Base-by-base conservation (phyloP, 2,329 filamentous ascomycete genomes). In the Penicillium sp. region DNA sequence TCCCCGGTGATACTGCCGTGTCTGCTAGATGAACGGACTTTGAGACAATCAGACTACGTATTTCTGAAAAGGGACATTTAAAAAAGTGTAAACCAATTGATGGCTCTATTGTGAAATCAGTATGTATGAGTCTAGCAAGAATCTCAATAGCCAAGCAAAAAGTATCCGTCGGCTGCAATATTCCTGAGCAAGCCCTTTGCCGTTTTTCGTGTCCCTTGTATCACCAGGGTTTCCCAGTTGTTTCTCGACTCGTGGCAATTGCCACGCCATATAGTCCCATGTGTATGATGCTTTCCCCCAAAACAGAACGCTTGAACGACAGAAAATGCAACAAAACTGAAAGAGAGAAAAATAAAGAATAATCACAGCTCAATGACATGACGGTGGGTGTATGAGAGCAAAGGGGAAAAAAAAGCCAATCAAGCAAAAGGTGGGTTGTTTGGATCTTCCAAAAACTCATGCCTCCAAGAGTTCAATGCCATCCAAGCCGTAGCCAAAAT, bases 401-500 rank as follows among this genome's bases (percentile, higher is more conserved):
- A 18, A 18, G 18, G 11, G 29, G 29, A 32, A 32, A 32, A 32
- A 5, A 32, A 32, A 32, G 11, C 29, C 29, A 18, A 18, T 18
- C 18, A 18, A 18, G 18, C 18, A 18, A 18, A 18, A 18, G 18
- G 1, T 18, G 18, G 18, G 18, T 18, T 18, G 18, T 18, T 18
- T 18, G 18, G 3, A 18, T 18, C 11, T 32, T 32, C 1, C 3
- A 11, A 5, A 32, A 13, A 29, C 50, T 61, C 56, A 70, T 50
- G 66, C 70, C 51, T 75, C 70, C 49, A 82, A 64, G 51, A 78
- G 59, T 28, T 80, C 76, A 51, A 77, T 73, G 28, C 76, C 77
- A 50, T 76, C 67, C 46, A 81, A 69, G 13, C 74, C 72, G 60
- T 79, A 79, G 12, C 82, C 93, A 73, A 97, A 98, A 72, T 98